Evolutionary conservation across 805 yeast species (phyloP).

Genomic region (Hagleromyces aurorensis): DNA sequence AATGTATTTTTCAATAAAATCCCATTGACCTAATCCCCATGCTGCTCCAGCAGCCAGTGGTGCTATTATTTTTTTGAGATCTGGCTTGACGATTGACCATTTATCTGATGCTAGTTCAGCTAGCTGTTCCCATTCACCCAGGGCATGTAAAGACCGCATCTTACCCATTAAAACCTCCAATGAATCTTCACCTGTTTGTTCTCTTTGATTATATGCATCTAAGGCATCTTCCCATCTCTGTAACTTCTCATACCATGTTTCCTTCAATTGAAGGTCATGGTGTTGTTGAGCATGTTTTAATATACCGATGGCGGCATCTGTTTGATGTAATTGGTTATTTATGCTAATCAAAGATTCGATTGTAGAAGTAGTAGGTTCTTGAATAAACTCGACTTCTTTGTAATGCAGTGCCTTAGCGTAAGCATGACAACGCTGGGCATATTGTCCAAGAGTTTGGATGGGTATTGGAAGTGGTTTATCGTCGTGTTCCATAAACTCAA

Average conservation of each 20-base stretch:
- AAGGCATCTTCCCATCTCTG: conserved; percentile 98
- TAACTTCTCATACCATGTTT: conserved; percentile 94
- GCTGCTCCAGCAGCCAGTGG: conserved; percentile 98
- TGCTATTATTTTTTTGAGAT: conserved; percentile 75
- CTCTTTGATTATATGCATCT: conserved; percentile 79
- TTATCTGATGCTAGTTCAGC: conserved; percentile 78
- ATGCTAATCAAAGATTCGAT: conserved; percentile 88
- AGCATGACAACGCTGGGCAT: conserved; percentile 93
- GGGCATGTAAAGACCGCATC: conserved; percentile 94
- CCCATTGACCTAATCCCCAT: conserved; percentile 98
- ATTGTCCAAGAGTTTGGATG: conserved; percentile 81
- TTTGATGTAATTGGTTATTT: conserved; percentile 89
- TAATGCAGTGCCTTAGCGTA: conserved; percentile 96
- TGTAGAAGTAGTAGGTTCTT: conserved; percentile 85
- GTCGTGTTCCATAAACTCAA: conserved; percentile 97
- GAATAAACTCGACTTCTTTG: conserved; percentile 89
- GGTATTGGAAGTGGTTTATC: conserved; percentile 90
- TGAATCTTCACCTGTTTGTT: conserved; percentile 44
- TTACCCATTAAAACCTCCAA: conserved; percentile 94
- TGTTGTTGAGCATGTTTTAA: conserved; percentile 89
- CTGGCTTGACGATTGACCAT: conserved; percentile 71
- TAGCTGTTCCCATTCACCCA: conserved; percentile 97
- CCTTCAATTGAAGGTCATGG: conserved; percentile 84
- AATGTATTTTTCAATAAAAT: conserved; percentile 85
- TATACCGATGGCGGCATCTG: conserved; percentile 97